Conservation (phyloP, 2,329 filamentous ascomycete species). For the Iodosphaeria phyllophila region DNA sequence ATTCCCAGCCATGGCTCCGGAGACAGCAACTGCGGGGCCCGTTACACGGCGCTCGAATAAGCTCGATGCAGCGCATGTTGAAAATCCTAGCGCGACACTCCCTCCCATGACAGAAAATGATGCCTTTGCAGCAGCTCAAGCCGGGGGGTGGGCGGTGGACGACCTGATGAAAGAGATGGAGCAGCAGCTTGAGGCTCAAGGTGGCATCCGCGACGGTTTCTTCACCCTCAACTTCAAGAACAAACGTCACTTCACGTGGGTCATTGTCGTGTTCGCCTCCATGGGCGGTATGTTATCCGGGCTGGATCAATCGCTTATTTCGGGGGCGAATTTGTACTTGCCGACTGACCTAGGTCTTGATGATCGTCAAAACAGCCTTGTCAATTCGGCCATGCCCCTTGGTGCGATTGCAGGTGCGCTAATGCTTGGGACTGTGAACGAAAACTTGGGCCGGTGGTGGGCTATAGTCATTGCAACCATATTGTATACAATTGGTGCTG, state of each 20-base stretch:
- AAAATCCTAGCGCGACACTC: slow-evolving; percentile 7
- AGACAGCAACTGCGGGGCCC: too few species aligned
- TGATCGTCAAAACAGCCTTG: slow-evolving; percentile 39
- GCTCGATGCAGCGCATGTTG: slow-evolving; percentile 7
- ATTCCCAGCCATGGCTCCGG: too few species aligned
- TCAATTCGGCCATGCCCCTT: slow-evolving; percentile 53
- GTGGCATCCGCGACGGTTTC: slow-evolving; percentile 15
- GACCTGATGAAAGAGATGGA: slow-evolving; percentile 22
- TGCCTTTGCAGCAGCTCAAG: slow-evolving; percentile 17
- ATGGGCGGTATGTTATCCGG: slow-evolving; percentile 58
- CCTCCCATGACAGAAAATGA: slow-evolving; percentile 12
- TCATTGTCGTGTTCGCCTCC: slow-evolving; percentile 52
- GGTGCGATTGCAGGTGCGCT: slow-evolving; percentile 54
- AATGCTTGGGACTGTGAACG: slow-evolving; percentile 46
- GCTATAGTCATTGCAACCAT: slow-evolving; percentile 52
- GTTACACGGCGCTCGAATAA: too few species aligned
- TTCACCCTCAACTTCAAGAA: slow-evolving; percentile 41
- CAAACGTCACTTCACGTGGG: slow-evolving; percentile 46
- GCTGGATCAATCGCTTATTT: slow-evolving; percentile 55
- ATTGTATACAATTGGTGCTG: slow-evolving; percentile 52
- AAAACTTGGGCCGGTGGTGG: slow-evolving; percentile 45
- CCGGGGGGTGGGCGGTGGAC: slow-evolving; percentile 17
- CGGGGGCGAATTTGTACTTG: slow-evolving; percentile 49
- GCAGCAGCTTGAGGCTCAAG: slow-evolving; percentile 15
- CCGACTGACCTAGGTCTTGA: slow-evolving; percentile 37